Evolutionary conservation across 768 basidiomycete genomes (phyloP).

Genomic region (Fibroporia radiculosa): DNA sequence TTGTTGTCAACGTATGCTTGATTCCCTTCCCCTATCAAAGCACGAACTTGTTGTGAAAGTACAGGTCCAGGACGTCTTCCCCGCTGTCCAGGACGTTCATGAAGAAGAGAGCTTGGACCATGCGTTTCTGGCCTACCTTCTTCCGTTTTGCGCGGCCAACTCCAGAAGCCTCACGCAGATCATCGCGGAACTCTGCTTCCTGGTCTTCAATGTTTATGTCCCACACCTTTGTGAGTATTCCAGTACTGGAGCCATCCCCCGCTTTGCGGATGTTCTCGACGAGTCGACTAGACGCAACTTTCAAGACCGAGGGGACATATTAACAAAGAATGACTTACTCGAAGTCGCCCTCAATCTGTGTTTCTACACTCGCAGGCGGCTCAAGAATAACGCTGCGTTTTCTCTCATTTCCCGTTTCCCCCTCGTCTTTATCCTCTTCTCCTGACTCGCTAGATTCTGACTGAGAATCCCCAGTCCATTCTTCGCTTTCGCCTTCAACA

Average conservation of each 20-base stretch:
- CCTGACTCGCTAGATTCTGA: not conserved
- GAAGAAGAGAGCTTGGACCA: not conserved
- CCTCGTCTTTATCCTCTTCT: not conserved
- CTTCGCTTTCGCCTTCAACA: not conserved
- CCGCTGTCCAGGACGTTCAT: conserved; percentile 7
- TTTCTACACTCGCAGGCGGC: conserved; percentile 17
- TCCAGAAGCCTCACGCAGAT: conserved; percentile 67
- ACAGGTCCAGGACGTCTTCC: conserved; percentile 47
- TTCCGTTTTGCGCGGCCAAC: conserved; percentile 47
- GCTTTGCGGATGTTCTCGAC: conserved; percentile 55
- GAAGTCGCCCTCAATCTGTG: conserved; percentile 50
- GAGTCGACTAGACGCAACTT: conserved; percentile 41
- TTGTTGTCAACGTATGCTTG: conserved; percentile 75
- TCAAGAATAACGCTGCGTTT: not conserved
- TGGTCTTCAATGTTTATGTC: conserved; percentile 63
- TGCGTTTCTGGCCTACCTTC: conserved; percentile 31
- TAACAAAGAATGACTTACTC: conserved; percentile 22
- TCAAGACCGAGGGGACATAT: not conserved
- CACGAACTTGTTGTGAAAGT: conserved; percentile 63
- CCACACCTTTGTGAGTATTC: conserved; percentile 60
- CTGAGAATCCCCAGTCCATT: not conserved
- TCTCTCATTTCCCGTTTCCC: not conserved
- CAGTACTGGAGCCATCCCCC: conserved; percentile 35
- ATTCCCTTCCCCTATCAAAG: conserved; percentile 80
- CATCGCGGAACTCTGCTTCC: conserved; percentile 65